Evolutionary conservation across 495 filamentous ascomycete genomes (phyloP), one percentile per base, ranked within the genome.

Genomic region (Trichocladium antarcticum): DNA sequence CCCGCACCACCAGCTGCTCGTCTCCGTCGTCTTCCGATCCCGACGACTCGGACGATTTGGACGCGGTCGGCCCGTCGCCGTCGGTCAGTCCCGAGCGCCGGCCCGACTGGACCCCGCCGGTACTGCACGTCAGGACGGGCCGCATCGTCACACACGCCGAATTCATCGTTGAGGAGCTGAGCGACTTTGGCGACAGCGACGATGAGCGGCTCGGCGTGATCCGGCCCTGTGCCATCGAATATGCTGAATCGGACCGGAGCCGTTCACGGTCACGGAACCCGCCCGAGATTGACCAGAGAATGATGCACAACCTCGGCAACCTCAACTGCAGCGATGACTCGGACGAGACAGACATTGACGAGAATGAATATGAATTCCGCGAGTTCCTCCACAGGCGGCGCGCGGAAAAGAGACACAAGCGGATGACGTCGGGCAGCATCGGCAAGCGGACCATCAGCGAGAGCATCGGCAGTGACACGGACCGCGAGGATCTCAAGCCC

Each of bases 361-460:
- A 70, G 41, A 58, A 57, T 28, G 67, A 71, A 35, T 65, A 63
- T 28, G 67, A 71, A 35, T 65, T 61, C 31, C 51, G 47, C 54
- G 51, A 62, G 24, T 60, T 67, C 17, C 49, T 65, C 5, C 45
- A 49, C 21, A 58, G 61, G 42, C 57, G 54, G 22, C 68, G 70
- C 12, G 63, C 67, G 24, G 66, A 68, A 47, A 65, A 64, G 37
- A 56, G 69, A 37, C 59, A 62, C 42, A 63, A 63, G 54, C 64
- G 74, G 12, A 74, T 76, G 67, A 74, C 64, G 24, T 72, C 69
- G 10, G 72, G 71, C 46, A 74, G 69, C 56, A 67, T 76, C 21
- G 71, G 72, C 61, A 77, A 77, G 63, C 63, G 74, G 20, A 74
- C 71, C 22, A 62, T 75, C 37, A 71, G 64, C 58, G 70, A 75